phyloP scores from a whole-genome alignment of 148 eudicot genomes.

The Agrostemma githago region DNA sequence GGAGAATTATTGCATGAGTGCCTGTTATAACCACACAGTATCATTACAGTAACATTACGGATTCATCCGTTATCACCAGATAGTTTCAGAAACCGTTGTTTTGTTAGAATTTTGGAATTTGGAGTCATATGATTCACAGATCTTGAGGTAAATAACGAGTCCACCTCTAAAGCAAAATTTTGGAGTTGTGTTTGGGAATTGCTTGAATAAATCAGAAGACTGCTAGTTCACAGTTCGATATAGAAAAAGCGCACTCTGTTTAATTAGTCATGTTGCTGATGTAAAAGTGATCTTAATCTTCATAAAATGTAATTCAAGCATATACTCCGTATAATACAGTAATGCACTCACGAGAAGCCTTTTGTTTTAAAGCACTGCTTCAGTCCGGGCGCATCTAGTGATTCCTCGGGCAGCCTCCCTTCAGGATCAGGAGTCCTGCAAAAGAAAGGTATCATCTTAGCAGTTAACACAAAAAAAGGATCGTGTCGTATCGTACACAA shows the following conservation, averaged over 20 bases:
- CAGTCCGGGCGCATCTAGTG: conserved; percentile 64
- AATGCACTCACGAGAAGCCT: conserved; percentile 85
- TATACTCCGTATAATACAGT: conserved; percentile 12
- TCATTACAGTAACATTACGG: not conserved
- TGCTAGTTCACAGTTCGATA: not conserved
- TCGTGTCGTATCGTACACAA: not conserved
- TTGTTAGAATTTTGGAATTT: not conserved
- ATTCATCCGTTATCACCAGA: not conserved
- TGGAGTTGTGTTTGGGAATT: not conserved
- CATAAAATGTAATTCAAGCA: not conserved
- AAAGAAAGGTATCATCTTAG: conserved; percentile 9
- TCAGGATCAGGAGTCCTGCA: conserved; percentile 81
- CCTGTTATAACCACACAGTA: not conserved
- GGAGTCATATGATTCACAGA: not conserved
- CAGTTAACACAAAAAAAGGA: not conserved
- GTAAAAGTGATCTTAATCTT: not conserved
- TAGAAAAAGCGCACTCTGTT: not conserved
- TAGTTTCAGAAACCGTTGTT: not conserved
- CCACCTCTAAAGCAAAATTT: not conserved
- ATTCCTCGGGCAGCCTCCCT: conserved; percentile 83
- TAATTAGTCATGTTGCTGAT: not conserved
- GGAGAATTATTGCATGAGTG: not conserved
- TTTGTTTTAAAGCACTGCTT: conserved; percentile 68
- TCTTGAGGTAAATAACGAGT: not conserved
- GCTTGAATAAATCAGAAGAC: not conserved